phyloP scores from a whole-genome alignment of 1,284 basidiomycete species.

The Schizophyllum amplum region DNA sequence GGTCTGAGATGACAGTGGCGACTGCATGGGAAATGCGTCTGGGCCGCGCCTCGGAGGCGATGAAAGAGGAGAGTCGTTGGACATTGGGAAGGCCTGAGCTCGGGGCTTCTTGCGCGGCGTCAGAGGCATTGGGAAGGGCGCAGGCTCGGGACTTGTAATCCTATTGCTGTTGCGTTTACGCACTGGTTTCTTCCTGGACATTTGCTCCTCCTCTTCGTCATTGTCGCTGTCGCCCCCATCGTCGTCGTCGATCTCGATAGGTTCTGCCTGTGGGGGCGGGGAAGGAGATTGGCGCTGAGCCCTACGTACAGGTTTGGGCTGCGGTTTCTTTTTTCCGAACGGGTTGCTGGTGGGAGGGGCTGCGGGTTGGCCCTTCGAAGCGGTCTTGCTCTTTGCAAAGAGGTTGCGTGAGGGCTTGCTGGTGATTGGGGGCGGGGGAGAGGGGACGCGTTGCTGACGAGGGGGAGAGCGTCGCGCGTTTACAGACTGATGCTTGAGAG shows the following conservation, averaged over 20 bases:
- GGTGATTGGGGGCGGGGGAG: background rate
- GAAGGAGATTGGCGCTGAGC: background rate
- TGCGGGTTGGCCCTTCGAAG: background rate
- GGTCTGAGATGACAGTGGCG: slow-evolving; percentile 6
- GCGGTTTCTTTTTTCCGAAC: no score
- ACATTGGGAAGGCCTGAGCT: background rate
- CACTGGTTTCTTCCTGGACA: background rate
- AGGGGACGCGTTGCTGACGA: background rate
- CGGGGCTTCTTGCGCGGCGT: background rate
- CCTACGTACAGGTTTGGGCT: background rate
- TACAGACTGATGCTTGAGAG: background rate
- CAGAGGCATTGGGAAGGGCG: background rate
- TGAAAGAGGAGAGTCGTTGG: background rate
- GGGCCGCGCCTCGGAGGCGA: background rate
- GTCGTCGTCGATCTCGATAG: slow-evolving; percentile 10
- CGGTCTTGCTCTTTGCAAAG: background rate
- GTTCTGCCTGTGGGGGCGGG: background rate
- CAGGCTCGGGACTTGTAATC: background rate
- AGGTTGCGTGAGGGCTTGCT: background rate
- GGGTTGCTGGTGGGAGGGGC: no score
- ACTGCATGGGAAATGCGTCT: slow-evolving; percentile 8
- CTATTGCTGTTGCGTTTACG: background rate
- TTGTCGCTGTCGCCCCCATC: slow-evolving; percentile 8
- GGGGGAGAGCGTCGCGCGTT: background rate
- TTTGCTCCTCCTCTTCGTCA: slow-evolving; percentile 3